A percentile compares a stretch with the other conserved stretches of the same genome.
phyloP scores from a whole-genome alignment of 2,329 filamentous ascomycete genomes.

The Ceratocystiopsis minuta region DNA sequence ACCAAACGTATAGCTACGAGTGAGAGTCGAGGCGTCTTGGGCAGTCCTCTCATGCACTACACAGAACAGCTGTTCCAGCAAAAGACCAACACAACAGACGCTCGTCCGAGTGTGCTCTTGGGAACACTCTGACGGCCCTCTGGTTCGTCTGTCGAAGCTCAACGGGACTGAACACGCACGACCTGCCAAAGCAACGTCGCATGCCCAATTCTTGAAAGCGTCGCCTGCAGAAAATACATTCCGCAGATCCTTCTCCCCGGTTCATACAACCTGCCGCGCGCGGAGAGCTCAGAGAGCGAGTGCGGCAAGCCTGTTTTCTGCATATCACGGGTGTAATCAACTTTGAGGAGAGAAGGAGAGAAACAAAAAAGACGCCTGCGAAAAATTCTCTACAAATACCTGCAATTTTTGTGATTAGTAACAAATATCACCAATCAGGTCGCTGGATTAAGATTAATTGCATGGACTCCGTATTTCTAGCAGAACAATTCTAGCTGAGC shows the following conservation, averaged over 20 bases:
- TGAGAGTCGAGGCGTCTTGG: too few relatives aligned
- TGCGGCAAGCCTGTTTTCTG: constrained; percentile 35
- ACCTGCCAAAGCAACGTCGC: constrained; percentile 17
- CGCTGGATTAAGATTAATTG: too few relatives aligned
- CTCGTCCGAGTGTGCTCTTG: too few relatives aligned
- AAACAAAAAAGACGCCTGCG: constrained; percentile 6
- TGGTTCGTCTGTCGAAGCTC: constrained; percentile 30
- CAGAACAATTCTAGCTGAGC: too few relatives aligned
- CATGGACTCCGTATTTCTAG: too few relatives aligned
- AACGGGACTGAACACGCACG: constrained; percentile 44
- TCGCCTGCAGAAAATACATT: constrained; percentile 17
- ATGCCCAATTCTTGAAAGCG: constrained; percentile 48
- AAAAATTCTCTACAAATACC: too few relatives aligned
- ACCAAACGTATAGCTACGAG: too few relatives aligned
- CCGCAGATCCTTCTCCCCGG: constrained; percentile 34
- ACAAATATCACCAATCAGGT: too few relatives aligned
- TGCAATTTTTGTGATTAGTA: too few relatives aligned
- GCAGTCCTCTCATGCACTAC: too few relatives aligned
- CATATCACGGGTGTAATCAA: constrained; percentile 32
- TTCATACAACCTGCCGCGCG: constrained; percentile 34
- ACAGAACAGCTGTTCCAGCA: too few relatives aligned
- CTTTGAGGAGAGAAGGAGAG: constrained; percentile 28
- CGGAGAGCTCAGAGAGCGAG: constrained; percentile 17
- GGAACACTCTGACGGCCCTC: background rate
- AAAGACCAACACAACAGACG: too few relatives aligned